Base-by-base conservation (phyloP, 306 rosid species). In the Gillenia trifoliata region DNA sequence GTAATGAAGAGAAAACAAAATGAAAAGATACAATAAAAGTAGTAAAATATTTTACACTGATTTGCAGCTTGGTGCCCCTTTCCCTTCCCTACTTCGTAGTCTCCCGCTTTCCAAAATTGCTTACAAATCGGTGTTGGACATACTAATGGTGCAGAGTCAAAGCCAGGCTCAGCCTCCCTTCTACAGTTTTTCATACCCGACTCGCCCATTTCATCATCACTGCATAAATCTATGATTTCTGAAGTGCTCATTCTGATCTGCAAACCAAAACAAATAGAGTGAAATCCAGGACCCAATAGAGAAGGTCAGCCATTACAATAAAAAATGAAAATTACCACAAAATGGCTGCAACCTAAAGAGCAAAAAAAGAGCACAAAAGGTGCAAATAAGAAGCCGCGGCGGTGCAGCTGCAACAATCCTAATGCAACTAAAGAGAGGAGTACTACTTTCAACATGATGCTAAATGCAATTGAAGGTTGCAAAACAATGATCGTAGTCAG, bases 41-140 rank as follows among this genome's bases (percentile, higher is more conserved):
- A 63, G 66, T 34, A 57, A 22, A 77, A 80, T 7, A 31, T 12
- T 6, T 33, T 91, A 94, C 98, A 81, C 85, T 86, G 86, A 71
- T 70, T 36, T 31, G 79, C 29, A 76, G 77, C 79, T 82, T 78
- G 86, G 52, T 91, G 73, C 57, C 76, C 78, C 77, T 70, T 45
- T 31, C 49, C 28, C 49, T 52, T 61, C 77, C 25, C 69, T 79
- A 29, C 80, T 83, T 94, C 85, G 69, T 94, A 88, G 77, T 67
- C 80, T 68, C 98, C 98, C 69, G 98, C 97, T 87, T 88, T 88
- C 98, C 98, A 94, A 66, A 94, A 94, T 65, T 91, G 91, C 64
- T 90, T 84, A 74, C 85, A 83, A 69, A 91, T 30, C 8, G 91
- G 94, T 36, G 96, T 88, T 19, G 81, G 84, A 77, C 86, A 62